These are phyloP conservation scores for Volutella citrinella DNA, from an alignment of 2,329 filamentous ascomycete species.

Conservation along the genomic window DNA sequence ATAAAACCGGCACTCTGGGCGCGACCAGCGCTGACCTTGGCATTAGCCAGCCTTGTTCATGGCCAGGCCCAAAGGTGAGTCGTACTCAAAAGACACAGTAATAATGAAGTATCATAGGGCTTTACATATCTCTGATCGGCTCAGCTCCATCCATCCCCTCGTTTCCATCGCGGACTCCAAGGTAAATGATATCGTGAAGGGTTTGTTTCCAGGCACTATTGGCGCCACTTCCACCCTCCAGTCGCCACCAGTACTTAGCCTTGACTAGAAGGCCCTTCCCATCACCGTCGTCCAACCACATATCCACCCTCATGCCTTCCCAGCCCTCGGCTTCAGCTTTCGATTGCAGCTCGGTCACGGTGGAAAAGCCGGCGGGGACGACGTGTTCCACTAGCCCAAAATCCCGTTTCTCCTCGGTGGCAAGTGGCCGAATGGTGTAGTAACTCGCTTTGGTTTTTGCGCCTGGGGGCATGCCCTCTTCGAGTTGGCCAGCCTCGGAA, in stretches of 20 bases:
- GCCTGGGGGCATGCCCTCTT: background rate
- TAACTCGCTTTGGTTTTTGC: background rate
- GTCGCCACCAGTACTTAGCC: conserved; percentile 29
- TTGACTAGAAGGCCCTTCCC: conserved; percentile 19
- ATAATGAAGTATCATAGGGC: no score
- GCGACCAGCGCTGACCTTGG: no score
- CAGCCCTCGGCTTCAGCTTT: conserved; percentile 18
- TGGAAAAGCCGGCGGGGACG: conserved; percentile 10
- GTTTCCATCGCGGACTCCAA: conserved; percentile 8
- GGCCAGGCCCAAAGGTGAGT: no score
- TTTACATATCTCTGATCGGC: no score
- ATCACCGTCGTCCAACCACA: conserved; percentile 20
- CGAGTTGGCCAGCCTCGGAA: background rate
- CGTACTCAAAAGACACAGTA: no score
- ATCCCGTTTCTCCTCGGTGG: conserved; percentile 1
- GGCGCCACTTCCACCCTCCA: conserved; percentile 13
- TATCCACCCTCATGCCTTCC: conserved; percentile 26
- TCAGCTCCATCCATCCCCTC: conserved; percentile 3
- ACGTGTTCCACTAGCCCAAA: conserved; percentile 14
- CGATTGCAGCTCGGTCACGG: conserved; percentile 6
- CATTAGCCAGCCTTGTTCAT: no score
- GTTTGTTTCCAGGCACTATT: conserved; percentile 14
- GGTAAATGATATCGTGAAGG: conserved; percentile 12
- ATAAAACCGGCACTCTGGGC: no score
- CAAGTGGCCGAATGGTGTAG: conserved; percentile 5